Evolutionary conservation across 169 alveolate genomes (phyloP).

Genomic region (Babesia microti): DNA sequence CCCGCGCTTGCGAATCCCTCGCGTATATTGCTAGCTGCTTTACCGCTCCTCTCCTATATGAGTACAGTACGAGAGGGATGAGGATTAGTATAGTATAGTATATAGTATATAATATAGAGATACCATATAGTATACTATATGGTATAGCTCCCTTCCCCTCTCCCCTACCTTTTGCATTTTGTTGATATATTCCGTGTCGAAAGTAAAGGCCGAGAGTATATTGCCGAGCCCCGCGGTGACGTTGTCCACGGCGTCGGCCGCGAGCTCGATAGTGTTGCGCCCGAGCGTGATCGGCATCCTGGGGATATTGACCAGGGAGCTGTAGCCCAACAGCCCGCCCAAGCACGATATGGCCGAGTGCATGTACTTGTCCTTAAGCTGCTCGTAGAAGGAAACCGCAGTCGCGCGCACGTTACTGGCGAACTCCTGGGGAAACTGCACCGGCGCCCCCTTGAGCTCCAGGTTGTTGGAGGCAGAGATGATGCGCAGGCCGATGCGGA

Average conservation of each 20-base stretch:
- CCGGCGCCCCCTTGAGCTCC: slow-evolving; percentile 71
- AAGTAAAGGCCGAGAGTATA: slow-evolving; percentile 71
- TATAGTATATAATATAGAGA: too few relatives aligned
- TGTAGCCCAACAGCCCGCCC: slow-evolving; percentile 74
- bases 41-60: slow-evolving; percentile 25
- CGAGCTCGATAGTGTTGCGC: slow-evolving; percentile 71
- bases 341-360: slow-evolving; percentile 60
- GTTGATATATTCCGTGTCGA: slow-evolving; percentile 78
- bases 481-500: slow-evolving; percentile 65
- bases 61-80: too few relatives aligned
- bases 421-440: slow-evolving; percentile 63
- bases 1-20: slow-evolving; percentile 75
- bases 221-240: slow-evolving; percentile 71
- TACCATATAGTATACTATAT: too few relatives aligned
- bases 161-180: slow-evolving; percentile 67
- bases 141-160: too few relatives aligned
- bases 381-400: slow-evolving; percentile 58
- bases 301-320: slow-evolving; percentile 76
- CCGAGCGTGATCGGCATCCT: slow-evolving; percentile 75
- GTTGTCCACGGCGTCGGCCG: slow-evolving; percentile 76
- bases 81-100: too few relatives aligned
- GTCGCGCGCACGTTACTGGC: slow-evolving; percentile 58
- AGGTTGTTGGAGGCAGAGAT: slow-evolving; percentile 53
- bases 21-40: slow-evolving; percentile 55
- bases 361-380: slow-evolving; percentile 62